Conservation (phyloP, 2,329 filamentous ascomycete species). For the Colletotrichum eleusines region DNA sequence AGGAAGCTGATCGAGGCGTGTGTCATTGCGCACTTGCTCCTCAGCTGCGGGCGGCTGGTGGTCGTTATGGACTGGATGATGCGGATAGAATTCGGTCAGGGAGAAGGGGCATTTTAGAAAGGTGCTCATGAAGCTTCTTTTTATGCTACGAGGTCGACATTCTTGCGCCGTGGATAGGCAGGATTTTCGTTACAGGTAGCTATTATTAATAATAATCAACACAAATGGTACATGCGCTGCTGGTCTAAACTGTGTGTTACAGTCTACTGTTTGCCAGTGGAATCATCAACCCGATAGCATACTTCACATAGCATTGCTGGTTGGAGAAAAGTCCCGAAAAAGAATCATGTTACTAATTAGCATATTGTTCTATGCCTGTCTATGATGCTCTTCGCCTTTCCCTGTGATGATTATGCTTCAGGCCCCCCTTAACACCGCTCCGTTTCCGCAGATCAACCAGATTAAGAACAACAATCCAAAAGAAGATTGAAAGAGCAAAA, state of each 20-base stretch:
- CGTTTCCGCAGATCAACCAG: not conserved
- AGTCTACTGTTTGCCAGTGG: not conserved
- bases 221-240: not conserved
- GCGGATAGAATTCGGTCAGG: not conserved
- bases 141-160: not conserved
- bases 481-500: not conserved
- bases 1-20: not conserved
- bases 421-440: not conserved
- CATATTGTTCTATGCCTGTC: slow-evolving; percentile 20
- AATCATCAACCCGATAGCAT: not conserved
- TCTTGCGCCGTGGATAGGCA: not conserved
- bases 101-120: not conserved
- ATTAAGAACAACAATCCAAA: slow-evolving; percentile 1
- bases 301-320: no score
- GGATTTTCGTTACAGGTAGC: not conserved
- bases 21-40: no score
- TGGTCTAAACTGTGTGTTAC: not conserved
- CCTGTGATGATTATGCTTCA: slow-evolving; percentile 23
- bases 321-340: not conserved
- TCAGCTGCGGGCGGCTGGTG: not conserved
- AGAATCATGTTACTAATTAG: not conserved
- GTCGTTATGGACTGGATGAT: not conserved
- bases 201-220: not conserved
- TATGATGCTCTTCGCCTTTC: slow-evolving; percentile 33
- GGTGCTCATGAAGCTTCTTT: not conserved